These are phyloP conservation scores for Candida easanensis DNA, from an alignment of 805 yeast genomes.

Conservation along the genomic window DNA sequence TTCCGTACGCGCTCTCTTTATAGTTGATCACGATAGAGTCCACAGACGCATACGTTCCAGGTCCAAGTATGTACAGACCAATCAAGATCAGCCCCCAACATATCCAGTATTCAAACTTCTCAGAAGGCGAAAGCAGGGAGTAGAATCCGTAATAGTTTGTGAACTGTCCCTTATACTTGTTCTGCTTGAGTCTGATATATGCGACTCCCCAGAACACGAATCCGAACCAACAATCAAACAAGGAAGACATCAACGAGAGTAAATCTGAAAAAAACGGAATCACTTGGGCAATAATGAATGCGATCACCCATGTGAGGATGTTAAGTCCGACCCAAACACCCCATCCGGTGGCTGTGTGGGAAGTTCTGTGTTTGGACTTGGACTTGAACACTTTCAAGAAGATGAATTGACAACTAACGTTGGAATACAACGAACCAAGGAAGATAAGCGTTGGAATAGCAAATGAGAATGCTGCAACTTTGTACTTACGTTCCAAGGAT, in stretches of 20 bases:
- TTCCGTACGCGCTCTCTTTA: slow-evolving; percentile 46
- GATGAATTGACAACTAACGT: slow-evolving; percentile 52
- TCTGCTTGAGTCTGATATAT: slow-evolving; percentile 42
- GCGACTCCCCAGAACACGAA: slow-evolving; percentile 64
- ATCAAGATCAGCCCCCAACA: slow-evolving; percentile 39
- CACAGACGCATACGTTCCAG: slow-evolving; percentile 55
- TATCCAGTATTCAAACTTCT: slow-evolving; percentile 36
- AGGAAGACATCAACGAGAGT: slow-evolving; percentile 55
- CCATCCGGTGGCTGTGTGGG: slow-evolving; percentile 54
- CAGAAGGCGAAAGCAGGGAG: slow-evolving; percentile 27
- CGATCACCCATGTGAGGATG: slow-evolving; percentile 45
- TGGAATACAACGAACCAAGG: slow-evolving; percentile 53
- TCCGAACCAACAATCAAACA: slow-evolving; percentile 66
- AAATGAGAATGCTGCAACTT: slow-evolving; percentile 56
- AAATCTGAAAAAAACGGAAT: slow-evolving; percentile 63
- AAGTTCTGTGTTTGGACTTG: slow-evolving; percentile 41
- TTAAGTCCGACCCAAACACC: slow-evolving; percentile 45
- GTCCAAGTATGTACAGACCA: slow-evolving; percentile 57
- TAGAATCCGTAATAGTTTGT: slow-evolving; percentile 28
- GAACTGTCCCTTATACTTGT: slow-evolving; percentile 31
- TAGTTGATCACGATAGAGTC: slow-evolving; percentile 53
- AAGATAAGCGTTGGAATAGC: slow-evolving; percentile 58
- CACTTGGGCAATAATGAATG: slow-evolving; percentile 59
- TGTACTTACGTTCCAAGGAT: slow-evolving; percentile 42
- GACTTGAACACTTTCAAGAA: slow-evolving; percentile 44